Evolutionary conservation across 495 filamentous ascomycete genomes (phyloP), one percentile per base, ranked within the genome.

Genomic region (Ramalina intermedia): DNA sequence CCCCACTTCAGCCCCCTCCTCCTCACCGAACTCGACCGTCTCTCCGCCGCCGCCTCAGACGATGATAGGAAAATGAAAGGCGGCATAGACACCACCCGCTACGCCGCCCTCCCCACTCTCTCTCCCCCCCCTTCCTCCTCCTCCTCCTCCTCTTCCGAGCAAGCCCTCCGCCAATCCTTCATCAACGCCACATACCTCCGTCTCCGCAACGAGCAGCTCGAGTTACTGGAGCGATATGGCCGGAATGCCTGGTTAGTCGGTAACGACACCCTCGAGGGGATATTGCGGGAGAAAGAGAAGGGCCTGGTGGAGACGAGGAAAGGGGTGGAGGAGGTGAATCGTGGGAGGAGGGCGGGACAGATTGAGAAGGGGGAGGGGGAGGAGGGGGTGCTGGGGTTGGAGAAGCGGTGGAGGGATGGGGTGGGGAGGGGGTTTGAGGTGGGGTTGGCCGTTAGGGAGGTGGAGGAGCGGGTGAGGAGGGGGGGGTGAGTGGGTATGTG

Each of bases 21-120:
- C 74, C 55, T 51, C 69, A 54, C 85, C 79, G 44, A 52, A 76
- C 41, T 73, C 80, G 48, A 69, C 72, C 20, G 55, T 66, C 18
- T 75, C 75, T 16, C 37, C 63, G 23, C 71, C 41, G 33, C 57
- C 59, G 17, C 23, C 2, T 63, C 65, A 20, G 66, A 56, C 24
- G 23, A 24, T 4, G 23, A 6, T 4, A 24, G 3, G 23, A 24
- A 24, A 24, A 24, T 24, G 23, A 4, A 24, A 24, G 6, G 6
- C 11, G 85, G 75, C 39, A 83, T 96, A 58, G 87, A 96, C 63
- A 66, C 85, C 1, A 63, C 72, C 20, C 86, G 90, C 55, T 96
- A 96, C 72, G 84, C 93, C 65, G 76, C 79, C 13, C 70, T 74
- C 29, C 65, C 70, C 18, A 43, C 58, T 16, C 37, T 40, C 47